Evolutionary conservation across 768 basidiomycete genomes (phyloP).

Genomic region (Rhodocollybia butyracea): DNA sequence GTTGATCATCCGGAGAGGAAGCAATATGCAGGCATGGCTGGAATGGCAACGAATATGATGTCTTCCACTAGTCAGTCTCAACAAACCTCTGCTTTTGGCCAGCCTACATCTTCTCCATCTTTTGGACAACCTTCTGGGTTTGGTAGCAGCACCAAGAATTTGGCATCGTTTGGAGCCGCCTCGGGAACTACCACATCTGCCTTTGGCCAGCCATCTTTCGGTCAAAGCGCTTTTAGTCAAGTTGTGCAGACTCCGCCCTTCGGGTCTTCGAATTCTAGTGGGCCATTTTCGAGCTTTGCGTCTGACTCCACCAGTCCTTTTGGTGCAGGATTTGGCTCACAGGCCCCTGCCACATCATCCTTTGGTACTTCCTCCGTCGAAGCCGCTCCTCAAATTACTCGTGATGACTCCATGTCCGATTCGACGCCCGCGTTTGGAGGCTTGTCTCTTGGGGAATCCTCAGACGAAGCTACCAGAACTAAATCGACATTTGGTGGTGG

Average conservation of each 20-base stretch:
- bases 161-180: conserved; percentile 17
- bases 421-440: conserved; percentile 35
- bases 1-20: conserved; percentile 51
- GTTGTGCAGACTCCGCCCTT: background rate
- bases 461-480: conserved; percentile 19
- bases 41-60: conserved; percentile 9
- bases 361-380: conserved; percentile 14
- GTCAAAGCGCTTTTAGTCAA: conserved; percentile 25
- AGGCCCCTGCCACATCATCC: conserved; percentile 7
- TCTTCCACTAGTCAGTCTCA: conserved; percentile 20
- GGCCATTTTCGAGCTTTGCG: conserved; percentile 25
- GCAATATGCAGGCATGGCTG: conserved; percentile 56
- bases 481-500: conserved; percentile 23
- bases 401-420: conserved; percentile 45
- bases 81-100: conserved; percentile 18
- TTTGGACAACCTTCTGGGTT: conserved; percentile 25
- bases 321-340: conserved; percentile 18
- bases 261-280: conserved; percentile 10
- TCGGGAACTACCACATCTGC: conserved; percentile 12
- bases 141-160: conserved; percentile 18
- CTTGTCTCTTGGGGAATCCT: conserved; percentile 30
- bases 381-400: conserved; percentile 30
- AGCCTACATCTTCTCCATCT: conserved; percentile 14
- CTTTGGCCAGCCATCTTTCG: conserved; percentile 29
- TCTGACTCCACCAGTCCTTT: conserved; percentile 9